Conservation (phyloP, 2,329 filamentous ascomycete genomes). For the Didymella glomerata region DNA sequence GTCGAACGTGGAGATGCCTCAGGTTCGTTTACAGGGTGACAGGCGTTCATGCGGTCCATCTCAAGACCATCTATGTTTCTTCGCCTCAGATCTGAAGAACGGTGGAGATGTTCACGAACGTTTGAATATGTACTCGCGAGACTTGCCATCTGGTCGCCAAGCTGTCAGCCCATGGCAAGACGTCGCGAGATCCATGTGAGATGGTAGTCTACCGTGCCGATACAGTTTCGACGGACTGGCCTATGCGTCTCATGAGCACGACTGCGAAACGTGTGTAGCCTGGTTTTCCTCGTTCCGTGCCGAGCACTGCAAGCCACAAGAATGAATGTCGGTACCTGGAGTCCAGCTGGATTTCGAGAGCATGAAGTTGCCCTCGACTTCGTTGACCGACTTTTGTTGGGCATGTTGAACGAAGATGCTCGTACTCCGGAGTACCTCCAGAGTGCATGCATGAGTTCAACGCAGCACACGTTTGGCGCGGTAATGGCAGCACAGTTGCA, state of each 20-base stretch:
- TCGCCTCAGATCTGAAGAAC: neutral
- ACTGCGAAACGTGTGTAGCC: slow-evolving; percentile 13
- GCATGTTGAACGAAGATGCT: slow-evolving; percentile 6
- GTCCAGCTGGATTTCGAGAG: neutral
- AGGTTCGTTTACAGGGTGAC: slow-evolving; percentile 5
- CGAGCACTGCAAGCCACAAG: slow-evolving; percentile 1
- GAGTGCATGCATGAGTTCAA: slow-evolving; percentile 15
- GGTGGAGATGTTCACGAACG: neutral
- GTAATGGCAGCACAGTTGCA: slow-evolving; percentile 13
- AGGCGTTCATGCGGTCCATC: slow-evolving; percentile 10
- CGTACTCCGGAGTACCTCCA: slow-evolving; percentile 11
- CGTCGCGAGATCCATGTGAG: slow-evolving; percentile 8
- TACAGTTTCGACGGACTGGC: slow-evolving; percentile 10
- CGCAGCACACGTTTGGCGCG: slow-evolving; percentile 7
- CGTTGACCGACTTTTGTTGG: slow-evolving; percentile 12
- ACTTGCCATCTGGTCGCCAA: slow-evolving; percentile 7
- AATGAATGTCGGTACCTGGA: neutral
- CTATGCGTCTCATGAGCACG: slow-evolving; percentile 19
- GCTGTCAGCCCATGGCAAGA: neutral
- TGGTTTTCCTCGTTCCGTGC: slow-evolving; percentile 1
- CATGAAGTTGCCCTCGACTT: neutral
- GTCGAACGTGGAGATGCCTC: slow-evolving; percentile 16
- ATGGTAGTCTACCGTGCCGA: slow-evolving; percentile 7
- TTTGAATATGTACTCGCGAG: slow-evolving; percentile 12
- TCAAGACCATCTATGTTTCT: neutral